Percentiles rank a stretch among this genome's conserved stretches.
phyloP scores from a whole-genome alignment of 495 filamentous ascomycete genomes.

The Xylaria intraflava region DNA sequence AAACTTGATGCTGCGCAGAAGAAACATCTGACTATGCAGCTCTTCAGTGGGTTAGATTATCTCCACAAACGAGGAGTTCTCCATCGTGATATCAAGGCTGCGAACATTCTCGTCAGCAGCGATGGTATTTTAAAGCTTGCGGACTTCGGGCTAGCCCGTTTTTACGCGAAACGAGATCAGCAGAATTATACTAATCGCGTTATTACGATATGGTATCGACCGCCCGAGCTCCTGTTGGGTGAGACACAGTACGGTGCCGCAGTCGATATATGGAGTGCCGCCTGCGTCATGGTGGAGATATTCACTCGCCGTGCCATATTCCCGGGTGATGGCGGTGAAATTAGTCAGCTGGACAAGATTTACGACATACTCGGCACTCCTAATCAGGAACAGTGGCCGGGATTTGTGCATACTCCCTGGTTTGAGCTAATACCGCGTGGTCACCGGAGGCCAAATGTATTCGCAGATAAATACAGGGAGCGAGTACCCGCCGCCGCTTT shows the following conservation, averaged over 20 bases:
- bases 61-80: constrained; percentile 90
- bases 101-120: constrained; percentile 90
- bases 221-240: constrained; percentile 86
- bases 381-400: constrained; percentile 75
- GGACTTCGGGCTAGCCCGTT: constrained; percentile 95
- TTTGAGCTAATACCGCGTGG: constrained; percentile 80
- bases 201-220: constrained; percentile 96
- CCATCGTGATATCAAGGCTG: constrained; percentile 92
- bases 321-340: constrained; percentile 87
- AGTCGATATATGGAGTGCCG: constrained; percentile 97
- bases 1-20: constrained; percentile 79
- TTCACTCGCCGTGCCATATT: constrained; percentile 95
- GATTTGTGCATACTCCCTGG: constrained; percentile 88
- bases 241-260: constrained; percentile 92
- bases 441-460: constrained; percentile 67
- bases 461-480: constrained; percentile 74
- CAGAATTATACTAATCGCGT: constrained; percentile 99
- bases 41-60: constrained; percentile 92
- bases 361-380: constrained; percentile 91
- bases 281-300: constrained; percentile 94
- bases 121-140: constrained; percentile 85
- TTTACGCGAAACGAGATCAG: constrained; percentile 86
- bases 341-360: constrained; percentile 93
- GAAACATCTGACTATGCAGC: constrained; percentile 87
- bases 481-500: constrained; percentile 69